Conservation (phyloP, 441 rosid species). For the Biscutella laevigata region DNA sequence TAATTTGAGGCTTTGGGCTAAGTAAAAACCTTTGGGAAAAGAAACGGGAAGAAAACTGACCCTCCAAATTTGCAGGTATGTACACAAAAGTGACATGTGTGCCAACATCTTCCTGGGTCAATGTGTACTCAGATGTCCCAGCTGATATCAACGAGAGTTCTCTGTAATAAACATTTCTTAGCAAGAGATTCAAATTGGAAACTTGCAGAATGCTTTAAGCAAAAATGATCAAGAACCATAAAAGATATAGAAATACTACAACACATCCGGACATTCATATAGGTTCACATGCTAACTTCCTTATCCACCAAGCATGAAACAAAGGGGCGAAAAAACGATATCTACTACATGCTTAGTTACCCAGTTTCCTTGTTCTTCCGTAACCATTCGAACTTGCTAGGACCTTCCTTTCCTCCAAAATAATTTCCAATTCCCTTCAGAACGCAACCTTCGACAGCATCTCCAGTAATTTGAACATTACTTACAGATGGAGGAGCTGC, state of each 20-base stretch:
- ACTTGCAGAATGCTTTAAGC: not conserved
- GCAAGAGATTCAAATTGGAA: not conserved
- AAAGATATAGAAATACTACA: not conserved
- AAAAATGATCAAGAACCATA: conserved; percentile 1
- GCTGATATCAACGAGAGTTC: conserved; percentile 49
- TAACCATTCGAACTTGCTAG: conserved; percentile 95
- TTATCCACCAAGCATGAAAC: not conserved
- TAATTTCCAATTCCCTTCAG: conserved; percentile 82
- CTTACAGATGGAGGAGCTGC: conserved; percentile 92
- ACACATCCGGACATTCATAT: not conserved
- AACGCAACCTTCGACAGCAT: conserved; percentile 68
- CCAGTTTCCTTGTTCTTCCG: conserved; percentile 70
- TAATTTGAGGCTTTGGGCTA: conserved; percentile 1
- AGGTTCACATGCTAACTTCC: not conserved
- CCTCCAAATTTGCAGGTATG: conserved; percentile 92
- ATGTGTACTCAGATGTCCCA: conserved; percentile 78
- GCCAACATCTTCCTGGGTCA: conserved; percentile 91
- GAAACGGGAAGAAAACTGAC: conserved; percentile 33
- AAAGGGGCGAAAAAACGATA: not conserved
- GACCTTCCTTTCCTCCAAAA: conserved; percentile 98
- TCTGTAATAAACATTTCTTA: conserved; percentile 36
- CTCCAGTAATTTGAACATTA: conserved; percentile 76
- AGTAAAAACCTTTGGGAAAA: not conserved
- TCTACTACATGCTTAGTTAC: conserved; percentile 30
- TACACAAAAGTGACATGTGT: conserved; percentile 64